Evolutionary conservation across 2,329 filamentous ascomycete species (phyloP), one percentile per base, ranked within the genome.

Genomic region (Penicillium sp.): DNA sequence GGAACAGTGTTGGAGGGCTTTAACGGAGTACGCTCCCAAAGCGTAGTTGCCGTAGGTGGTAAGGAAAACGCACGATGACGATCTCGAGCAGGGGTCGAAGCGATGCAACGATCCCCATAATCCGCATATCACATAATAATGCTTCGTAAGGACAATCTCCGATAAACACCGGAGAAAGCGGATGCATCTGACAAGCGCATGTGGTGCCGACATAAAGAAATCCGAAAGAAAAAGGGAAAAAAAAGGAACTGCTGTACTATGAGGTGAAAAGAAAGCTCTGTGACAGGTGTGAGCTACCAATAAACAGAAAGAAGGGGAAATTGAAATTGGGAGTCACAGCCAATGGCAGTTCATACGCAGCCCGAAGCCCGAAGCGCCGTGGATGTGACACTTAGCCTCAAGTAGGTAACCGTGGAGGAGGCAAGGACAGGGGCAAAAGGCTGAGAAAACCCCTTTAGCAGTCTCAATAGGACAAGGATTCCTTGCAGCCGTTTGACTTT

Each of bases 351-450:
- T 34, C 45, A 37, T 35, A 29, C 3, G 22, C n/a, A 15, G 1
- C 34, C 32, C 24, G 15, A 38, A 41, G 37, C 45, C 49, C 43
- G 49, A 57, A 54, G 51, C 51, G 48, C 53, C 49, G 42, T 43
- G 46, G 50, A 46, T 54, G 47, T 37, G 24, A 48, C 48, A 41
- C 37, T 39, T 51, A 22, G 43, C 44, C 34, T 52, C 48, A 56
- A 57, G 64, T 59, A 61, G 41, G 56, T 57, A 62, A 51, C 62
- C 64, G 63, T 48, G 22, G 45, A 44, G 42, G 35, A 48, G 49
- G 48, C 45, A 48, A 52, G 54, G 42, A 59, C 53, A 54, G 40
- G 51, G 48, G 44, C 46, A 53, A 26, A n/a, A 21, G 39, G 15
- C 9, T n/a, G 15, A 19, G 21, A 43, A 26, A 22, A 9, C 1